These are phyloP conservation scores for Paraphaeosphaeria sporulosa DNA, from an alignment of 2,329 filamentous ascomycete species.

Conservation along the genomic window DNA sequence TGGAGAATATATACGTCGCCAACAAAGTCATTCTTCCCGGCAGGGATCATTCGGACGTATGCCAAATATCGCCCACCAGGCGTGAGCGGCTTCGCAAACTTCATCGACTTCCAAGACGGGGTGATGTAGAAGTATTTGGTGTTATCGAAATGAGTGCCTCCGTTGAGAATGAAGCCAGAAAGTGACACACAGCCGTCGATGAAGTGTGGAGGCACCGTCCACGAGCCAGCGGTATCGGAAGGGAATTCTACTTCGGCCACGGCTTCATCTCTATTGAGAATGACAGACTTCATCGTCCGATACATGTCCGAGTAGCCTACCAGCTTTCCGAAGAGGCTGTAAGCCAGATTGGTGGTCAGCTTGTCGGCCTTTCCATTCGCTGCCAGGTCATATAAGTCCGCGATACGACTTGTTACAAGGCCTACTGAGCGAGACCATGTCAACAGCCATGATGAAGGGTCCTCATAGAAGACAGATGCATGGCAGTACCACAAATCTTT, in stretches of 20 bases:
- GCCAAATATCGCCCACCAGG: slow-evolving; percentile 21
- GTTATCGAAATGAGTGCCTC: slow-evolving; percentile 24
- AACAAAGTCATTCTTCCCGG: slow-evolving; percentile 41
- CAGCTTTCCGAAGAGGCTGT: slow-evolving; percentile 31
- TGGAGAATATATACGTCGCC: slow-evolving; percentile 53
- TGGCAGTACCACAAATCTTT: too few species aligned
- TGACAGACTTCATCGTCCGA: slow-evolving; percentile 29
- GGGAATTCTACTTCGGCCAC: slow-evolving; percentile 19
- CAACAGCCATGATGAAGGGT: too few species aligned
- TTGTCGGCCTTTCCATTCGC: slow-evolving; percentile 21
- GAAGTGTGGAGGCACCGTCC: slow-evolving; percentile 19
- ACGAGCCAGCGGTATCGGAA: slow-evolving; percentile 13
- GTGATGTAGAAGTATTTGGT: slow-evolving; percentile 29
- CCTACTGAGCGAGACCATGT: too few species aligned
- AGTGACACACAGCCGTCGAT: slow-evolving; percentile 29
- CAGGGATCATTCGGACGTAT: slow-evolving; percentile 36
- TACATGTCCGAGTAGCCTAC: slow-evolving; percentile 33
- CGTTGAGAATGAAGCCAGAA: slow-evolving; percentile 36
- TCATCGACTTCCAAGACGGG: slow-evolving; percentile 32
- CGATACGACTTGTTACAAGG: slow-evolving; percentile 9
- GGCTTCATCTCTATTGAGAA: slow-evolving; percentile 30
- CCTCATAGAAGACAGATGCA: too few species aligned
- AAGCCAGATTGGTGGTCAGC: slow-evolving; percentile 28
- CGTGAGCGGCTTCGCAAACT: slow-evolving; percentile 26
- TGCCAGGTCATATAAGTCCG: too few species aligned